These are phyloP conservation scores for Cutaneotrichosporon sp. DNA, from an alignment of 1,284 basidiomycete species.

Conservation along the genomic window DNA sequence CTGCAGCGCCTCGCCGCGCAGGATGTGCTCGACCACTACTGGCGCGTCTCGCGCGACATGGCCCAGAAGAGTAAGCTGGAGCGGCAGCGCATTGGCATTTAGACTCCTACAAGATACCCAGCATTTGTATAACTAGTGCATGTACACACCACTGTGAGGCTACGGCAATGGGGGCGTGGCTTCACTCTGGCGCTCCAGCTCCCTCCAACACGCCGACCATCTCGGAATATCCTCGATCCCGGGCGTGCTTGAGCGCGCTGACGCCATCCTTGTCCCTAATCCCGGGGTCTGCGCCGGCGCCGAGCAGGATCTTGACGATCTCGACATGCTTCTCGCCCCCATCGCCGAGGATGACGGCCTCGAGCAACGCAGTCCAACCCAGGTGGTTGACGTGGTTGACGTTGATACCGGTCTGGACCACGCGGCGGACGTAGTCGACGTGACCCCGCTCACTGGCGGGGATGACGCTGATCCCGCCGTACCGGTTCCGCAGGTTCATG, in stretches of 20 bases:
- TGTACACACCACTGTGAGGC: neutral
- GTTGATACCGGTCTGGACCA: constrained; percentile 11
- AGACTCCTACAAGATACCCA: constrained; percentile 8
- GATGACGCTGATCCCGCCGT: constrained; percentile 18
- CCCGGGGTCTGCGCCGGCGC: constrained; percentile 4
- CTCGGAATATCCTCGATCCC: constrained; percentile 7
- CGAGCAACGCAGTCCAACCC: constrained; percentile 20
- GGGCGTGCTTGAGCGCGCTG: constrained; percentile 13
- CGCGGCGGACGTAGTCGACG: constrained; percentile 17
- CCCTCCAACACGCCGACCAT: neutral
- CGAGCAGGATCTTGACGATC: constrained; percentile 15
- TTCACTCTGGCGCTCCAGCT: neutral
- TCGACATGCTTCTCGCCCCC: constrained; percentile 8
- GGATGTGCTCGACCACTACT: constrained; percentile 89
- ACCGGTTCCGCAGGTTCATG: constrained; percentile 15
- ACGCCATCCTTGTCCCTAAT: constrained; percentile 18
- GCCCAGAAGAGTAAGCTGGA: constrained; percentile 55
- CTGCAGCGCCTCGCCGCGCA: constrained; percentile 67
- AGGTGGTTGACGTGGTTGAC: constrained; percentile 22
- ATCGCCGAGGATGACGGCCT: constrained; percentile 21
- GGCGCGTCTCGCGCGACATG: constrained; percentile 59
- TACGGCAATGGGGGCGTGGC: too few species aligned
- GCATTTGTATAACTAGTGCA: constrained; percentile 8
- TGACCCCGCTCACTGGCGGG: constrained; percentile 19
- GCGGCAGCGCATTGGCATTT: constrained; percentile 41